Percentiles rank a stretch among this genome's conserved stretches.
These are phyloP conservation scores for Toxicodendron radicans DNA, from an alignment of 345 rosid genomes.

Conservation along the genomic window DNA sequence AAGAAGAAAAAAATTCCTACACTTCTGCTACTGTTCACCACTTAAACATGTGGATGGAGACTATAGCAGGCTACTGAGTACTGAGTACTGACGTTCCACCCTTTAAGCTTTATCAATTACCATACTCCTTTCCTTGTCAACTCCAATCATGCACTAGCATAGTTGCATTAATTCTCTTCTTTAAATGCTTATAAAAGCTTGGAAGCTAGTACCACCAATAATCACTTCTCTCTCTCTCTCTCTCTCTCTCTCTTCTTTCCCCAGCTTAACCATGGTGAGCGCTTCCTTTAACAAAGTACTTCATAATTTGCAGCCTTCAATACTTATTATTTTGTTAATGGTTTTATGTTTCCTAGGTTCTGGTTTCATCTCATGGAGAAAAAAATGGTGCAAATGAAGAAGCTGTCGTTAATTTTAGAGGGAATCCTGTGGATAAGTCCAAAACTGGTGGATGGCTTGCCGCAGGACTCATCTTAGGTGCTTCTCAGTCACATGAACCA, in stretches of 20 bases:
- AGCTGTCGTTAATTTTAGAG: slow-evolving; percentile 49
- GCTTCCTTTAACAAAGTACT: background rate
- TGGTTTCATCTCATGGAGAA: slow-evolving; percentile 43
- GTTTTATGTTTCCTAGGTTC: slow-evolving; percentile 37
- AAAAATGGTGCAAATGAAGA: slow-evolving; percentile 38
- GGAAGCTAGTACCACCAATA: background rate
- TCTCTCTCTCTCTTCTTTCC: background rate
- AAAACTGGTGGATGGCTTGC: slow-evolving; percentile 91
- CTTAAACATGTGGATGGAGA: background rate
- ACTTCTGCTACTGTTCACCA: slow-evolving; percentile 6
- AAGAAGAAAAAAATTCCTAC: background rate
- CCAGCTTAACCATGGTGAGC: slow-evolving; percentile 12
- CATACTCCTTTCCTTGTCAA: background rate
- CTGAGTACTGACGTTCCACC: background rate
- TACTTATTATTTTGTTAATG: background rate
- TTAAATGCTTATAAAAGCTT: slow-evolving; percentile 4
- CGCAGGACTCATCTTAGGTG: slow-evolving; percentile 91
- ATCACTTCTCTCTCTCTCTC: background rate
- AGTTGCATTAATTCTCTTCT: background rate
- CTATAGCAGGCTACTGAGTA: too few species aligned
- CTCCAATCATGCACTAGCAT: slow-evolving; percentile 21
- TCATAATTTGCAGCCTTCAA: background rate
- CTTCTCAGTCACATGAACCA: slow-evolving; percentile 5
- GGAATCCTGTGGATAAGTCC: slow-evolving; percentile 68
- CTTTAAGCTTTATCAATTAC: background rate